These are phyloP conservation scores for Glycine tomentella DNA, from an alignment of 306 rosid genomes.

Conservation along the genomic window DNA sequence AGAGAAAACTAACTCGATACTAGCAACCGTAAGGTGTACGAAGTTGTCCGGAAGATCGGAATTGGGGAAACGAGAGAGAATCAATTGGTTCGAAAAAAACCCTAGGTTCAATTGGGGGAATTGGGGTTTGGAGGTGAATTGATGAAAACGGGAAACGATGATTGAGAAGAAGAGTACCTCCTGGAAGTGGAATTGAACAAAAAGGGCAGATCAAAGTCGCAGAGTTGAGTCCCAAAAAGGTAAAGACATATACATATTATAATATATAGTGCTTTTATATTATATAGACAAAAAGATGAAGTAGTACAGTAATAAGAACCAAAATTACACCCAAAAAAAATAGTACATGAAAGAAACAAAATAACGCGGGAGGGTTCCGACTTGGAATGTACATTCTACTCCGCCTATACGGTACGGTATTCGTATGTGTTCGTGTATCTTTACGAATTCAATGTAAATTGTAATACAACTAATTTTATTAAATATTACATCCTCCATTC, in stretches of 20 bases:
- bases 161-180: slow-evolving; percentile 12
- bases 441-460: neutral
- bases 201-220: slow-evolving; percentile 43
- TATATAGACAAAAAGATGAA: neutral
- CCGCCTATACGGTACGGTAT: neutral
- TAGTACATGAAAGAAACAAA: neutral
- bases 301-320: neutral
- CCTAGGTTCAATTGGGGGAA: slow-evolving; percentile 48
- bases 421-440: neutral
- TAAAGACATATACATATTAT: neutral
- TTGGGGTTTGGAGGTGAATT: neutral
- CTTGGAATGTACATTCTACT: neutral
- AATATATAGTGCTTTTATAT: neutral
- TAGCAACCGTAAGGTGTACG: neutral
- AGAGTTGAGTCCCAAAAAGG: neutral
- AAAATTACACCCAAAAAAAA: neutral
- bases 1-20: neutral
- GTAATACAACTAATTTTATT: neutral
- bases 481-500: too few relatives aligned
- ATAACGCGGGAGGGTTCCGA: neutral
- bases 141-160: neutral
- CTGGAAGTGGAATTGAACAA: slow-evolving; percentile 19
- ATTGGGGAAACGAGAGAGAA: neutral
- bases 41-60: slow-evolving; percentile 6
- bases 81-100: slow-evolving; percentile 40